phyloP scores from a whole-genome alignment of 345 rosid species.

The Anacardium occidentale region DNA sequence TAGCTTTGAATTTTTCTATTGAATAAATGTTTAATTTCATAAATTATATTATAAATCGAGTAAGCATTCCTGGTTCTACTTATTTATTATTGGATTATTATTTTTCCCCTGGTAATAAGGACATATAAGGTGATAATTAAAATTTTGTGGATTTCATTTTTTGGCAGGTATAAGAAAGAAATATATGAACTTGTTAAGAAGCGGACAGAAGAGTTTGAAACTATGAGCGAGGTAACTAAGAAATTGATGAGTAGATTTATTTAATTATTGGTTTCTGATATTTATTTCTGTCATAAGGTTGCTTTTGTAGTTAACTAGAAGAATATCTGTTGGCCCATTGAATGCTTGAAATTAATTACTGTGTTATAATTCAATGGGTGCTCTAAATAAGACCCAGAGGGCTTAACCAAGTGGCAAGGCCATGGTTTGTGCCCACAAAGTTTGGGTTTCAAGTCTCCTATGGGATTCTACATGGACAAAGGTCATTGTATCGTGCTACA shows the following conservation, averaged over 20 bases:
- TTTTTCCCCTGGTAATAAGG: neutral
- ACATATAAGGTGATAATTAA: neutral
- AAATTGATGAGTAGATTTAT: neutral
- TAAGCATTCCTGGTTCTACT: neutral
- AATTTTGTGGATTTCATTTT: conserved; percentile 12
- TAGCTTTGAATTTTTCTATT: conserved; percentile 9
- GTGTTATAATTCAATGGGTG: neutral
- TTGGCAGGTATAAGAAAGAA: conserved; percentile 73
- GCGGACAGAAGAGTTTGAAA: conserved; percentile 65
- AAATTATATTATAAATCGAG: neutral
- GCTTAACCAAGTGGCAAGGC: too few relatives aligned
- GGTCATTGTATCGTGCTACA: too few relatives aligned
- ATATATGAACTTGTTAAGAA: conserved; percentile 84
- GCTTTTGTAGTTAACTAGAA: neutral
- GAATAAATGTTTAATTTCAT: neutral
- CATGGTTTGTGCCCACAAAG: too few relatives aligned
- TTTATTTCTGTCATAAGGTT: neutral
- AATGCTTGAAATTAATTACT: neutral
- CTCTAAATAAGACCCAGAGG: too few relatives aligned
- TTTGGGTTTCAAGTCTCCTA: too few relatives aligned
- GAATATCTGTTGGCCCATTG: neutral
- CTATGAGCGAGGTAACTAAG: conserved; percentile 57
- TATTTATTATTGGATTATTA: neutral
- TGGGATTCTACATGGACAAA: too few relatives aligned
- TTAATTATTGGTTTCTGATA: neutral